Conservation (phyloP, 495 filamentous ascomycete genomes). For the Aspergillus avenaceus region DNA sequence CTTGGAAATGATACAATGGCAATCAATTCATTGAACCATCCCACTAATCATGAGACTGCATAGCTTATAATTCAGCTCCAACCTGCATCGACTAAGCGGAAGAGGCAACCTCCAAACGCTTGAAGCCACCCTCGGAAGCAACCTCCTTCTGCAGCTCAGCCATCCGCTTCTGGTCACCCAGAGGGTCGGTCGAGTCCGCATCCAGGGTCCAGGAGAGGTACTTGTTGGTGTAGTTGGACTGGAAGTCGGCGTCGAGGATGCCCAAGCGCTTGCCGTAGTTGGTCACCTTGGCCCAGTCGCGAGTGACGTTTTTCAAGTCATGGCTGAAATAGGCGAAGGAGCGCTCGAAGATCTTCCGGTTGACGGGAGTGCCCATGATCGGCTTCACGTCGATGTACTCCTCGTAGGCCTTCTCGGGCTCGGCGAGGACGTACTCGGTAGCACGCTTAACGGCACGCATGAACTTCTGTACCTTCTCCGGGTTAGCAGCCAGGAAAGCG, state of each 20-base stretch:
- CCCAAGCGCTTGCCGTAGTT: slow-evolving; percentile 63
- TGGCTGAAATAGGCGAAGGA: slow-evolving; percentile 67
- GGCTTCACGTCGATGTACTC: slow-evolving; percentile 67
- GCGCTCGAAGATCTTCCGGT: slow-evolving; percentile 70
- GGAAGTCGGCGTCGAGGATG: slow-evolving; percentile 52
- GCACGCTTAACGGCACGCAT: slow-evolving; percentile 62
- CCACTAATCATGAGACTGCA: not conserved
- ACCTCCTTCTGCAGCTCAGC: slow-evolving; percentile 54
- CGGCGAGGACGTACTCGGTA: slow-evolving; percentile 61
- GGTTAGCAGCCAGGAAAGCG: slow-evolving; percentile 55
- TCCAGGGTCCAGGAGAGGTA: slow-evolving; percentile 60
- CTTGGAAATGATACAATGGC: no score
- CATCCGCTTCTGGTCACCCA: slow-evolving; percentile 66
- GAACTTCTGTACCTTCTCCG: slow-evolving; percentile 53
- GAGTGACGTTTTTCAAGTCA: slow-evolving; percentile 64
- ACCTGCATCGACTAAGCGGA: slow-evolving; percentile 32
- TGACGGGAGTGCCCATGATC: slow-evolving; percentile 58
- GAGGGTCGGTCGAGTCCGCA: slow-evolving; percentile 55
- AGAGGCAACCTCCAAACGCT: slow-evolving; percentile 31
- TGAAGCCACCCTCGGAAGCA: slow-evolving; percentile 45
- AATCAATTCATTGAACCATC: no score
- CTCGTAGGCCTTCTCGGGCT: slow-evolving; percentile 53
- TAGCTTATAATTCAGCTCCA: not conserved
- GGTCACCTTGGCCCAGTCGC: slow-evolving; percentile 69
- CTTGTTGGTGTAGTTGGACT: slow-evolving; percentile 64